These are phyloP conservation scores for Plasmodium inui DNA, from an alignment of 169 alveolate genomes.

Conservation along the genomic window DNA sequence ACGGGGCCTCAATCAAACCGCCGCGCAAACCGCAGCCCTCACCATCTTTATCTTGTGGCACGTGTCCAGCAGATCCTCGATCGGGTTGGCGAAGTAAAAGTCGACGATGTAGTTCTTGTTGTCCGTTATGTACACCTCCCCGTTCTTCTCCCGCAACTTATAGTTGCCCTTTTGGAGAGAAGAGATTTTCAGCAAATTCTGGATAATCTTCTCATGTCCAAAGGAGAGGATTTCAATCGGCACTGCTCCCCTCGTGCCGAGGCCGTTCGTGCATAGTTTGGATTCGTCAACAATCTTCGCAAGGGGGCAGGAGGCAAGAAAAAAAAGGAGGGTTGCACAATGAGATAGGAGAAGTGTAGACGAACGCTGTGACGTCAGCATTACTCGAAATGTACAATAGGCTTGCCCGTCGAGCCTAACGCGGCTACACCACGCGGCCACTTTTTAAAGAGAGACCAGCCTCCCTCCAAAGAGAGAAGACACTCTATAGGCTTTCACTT, in stretches of 20 bases:
- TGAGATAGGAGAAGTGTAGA: neutral
- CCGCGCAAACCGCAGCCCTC: neutral
- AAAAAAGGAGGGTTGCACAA: neutral
- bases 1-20: neutral
- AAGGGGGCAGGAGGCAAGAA: neutral
- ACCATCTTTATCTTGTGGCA: conserved; percentile 77
- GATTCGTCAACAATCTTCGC: conserved; percentile 81
- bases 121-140: conserved; percentile 80
- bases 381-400: neutral
- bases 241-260: conserved; percentile 76
- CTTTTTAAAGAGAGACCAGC: neutral
- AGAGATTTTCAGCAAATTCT: conserved; percentile 26
- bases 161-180: conserved; percentile 54
- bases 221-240: conserved; percentile 84
- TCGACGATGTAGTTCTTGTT: conserved; percentile 82
- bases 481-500: neutral
- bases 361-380: neutral
- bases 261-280: conserved; percentile 75
- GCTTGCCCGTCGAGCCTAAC: neutral
- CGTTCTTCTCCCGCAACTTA: conserved; percentile 77
- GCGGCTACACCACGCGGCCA: neutral
- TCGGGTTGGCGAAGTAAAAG: conserved; percentile 76
- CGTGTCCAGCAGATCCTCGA: conserved; percentile 60
- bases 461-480: neutral
- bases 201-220: conserved; percentile 78